phyloP scores from a whole-genome alignment of 805 yeast genomes.

The Candida cerambycidarum region DNA sequence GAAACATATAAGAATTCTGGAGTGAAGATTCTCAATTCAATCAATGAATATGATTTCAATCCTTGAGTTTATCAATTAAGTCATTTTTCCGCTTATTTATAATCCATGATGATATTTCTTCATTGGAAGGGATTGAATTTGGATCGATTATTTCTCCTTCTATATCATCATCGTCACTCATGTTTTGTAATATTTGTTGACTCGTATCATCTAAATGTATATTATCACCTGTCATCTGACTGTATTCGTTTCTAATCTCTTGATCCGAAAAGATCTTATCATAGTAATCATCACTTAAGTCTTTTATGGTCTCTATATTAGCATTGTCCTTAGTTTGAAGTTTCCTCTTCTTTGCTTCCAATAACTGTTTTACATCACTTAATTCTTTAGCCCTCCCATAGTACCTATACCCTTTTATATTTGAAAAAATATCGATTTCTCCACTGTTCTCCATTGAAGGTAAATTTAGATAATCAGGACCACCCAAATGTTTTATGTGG shows the following conservation, averaged over 20 bases:
- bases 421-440: constrained; percentile 7
- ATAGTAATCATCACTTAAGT: constrained; percentile 5
- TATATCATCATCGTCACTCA: background rate
- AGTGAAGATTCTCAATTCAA: constrained; percentile 25
- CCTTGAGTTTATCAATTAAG: constrained; percentile 32
- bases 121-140: constrained; percentile 8
- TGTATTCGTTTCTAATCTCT: background rate
- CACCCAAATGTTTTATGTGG: constrained; percentile 68
- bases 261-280: background rate
- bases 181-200: constrained; percentile 1
- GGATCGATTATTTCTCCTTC: background rate
- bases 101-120: constrained; percentile 46
- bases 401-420: constrained; percentile 60
- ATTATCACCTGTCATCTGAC: background rate
- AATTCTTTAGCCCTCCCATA: constrained; percentile 83
- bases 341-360: constrained; percentile 26
- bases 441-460: constrained; percentile 21
- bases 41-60: constrained; percentile 13
- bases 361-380: constrained; percentile 56
- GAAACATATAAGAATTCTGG: constrained; percentile 29
- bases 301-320: background rate
- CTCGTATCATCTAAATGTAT: constrained; percentile 3
- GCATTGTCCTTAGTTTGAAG: constrained; percentile 3
- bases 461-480: constrained; percentile 57
- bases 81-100: constrained; percentile 46